These are phyloP conservation scores for Saturnispora mendoncae DNA, from an alignment of 805 yeast species.

Conservation along the genomic window DNA sequence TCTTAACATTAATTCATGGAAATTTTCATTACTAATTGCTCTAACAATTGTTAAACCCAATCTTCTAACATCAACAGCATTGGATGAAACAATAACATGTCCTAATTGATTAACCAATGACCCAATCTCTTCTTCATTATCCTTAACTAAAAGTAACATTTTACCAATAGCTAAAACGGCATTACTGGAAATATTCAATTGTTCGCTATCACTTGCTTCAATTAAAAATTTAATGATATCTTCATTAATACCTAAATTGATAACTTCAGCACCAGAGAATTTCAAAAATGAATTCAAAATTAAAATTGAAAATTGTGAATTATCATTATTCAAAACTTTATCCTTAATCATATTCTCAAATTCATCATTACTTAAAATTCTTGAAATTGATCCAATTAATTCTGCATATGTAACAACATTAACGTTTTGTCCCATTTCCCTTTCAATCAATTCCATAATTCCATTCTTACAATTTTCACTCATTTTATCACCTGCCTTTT, in stretches of 20 bases:
- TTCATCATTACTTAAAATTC: conserved; percentile 55
- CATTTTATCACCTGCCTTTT: conserved; percentile 70
- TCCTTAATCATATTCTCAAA: conserved; percentile 48
- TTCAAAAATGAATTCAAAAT: conserved; percentile 73
- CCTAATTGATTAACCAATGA: conserved; percentile 42
- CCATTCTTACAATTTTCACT: conserved; percentile 62
- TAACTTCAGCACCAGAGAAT: conserved; percentile 62
- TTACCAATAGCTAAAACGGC: conserved; percentile 79
- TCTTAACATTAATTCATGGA: conserved; percentile 8
- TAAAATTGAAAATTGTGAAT: conserved; percentile 56
- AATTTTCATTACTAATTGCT: conserved; percentile 30
- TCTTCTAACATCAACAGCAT: conserved; percentile 71
- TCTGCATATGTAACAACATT: conserved; percentile 73
- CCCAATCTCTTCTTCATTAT: conserved; percentile 23
- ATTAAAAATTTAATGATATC: conserved; percentile 44
- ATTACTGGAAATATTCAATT: conserved; percentile 58
- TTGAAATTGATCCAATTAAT: conserved; percentile 68
- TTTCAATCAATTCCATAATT: conserved; percentile 66
- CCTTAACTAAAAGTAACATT: conserved; percentile 44
- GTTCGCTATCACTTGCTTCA: conserved; percentile 33
- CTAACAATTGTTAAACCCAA: conserved; percentile 66
- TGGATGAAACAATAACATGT: conserved; percentile 37
- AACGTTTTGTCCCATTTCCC: conserved; percentile 42
- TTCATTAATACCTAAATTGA: conserved; percentile 40
- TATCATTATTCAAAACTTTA: conserved; percentile 45